These are phyloP conservation scores for Musa acuminata DNA, from an alignment of 176 grass and related monocot genomes.

Conservation along the genomic window DNA sequence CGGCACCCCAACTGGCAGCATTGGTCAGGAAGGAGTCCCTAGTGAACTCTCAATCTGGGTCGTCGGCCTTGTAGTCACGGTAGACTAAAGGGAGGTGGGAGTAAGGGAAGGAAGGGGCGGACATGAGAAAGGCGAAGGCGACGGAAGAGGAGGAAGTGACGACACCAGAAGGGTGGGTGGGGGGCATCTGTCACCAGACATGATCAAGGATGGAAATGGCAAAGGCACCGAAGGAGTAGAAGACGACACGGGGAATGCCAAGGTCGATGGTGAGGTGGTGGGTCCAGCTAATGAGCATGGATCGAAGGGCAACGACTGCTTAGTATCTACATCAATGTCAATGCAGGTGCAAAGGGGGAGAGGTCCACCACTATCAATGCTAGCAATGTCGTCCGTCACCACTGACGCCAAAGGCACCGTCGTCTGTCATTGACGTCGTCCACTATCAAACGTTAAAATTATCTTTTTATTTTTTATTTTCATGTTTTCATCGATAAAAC, in stretches of 20 bases:
- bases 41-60: conserved; percentile 31
- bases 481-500: no score
- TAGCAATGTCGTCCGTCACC: no score
- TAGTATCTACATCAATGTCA: background rate
- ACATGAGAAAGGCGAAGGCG: conserved; percentile 17
- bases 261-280: conserved; percentile 20
- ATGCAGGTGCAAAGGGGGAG: conserved; percentile 6
- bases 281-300: no score
- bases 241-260: conserved; percentile 12
- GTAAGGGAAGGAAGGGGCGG: conserved; percentile 24
- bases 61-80: conserved; percentile 21
- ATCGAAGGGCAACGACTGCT: background rate
- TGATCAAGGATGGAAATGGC: conserved; percentile 1
- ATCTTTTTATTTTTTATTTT: no score
- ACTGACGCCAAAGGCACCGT: rapidly evolving
- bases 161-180: background rate
- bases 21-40: conserved; percentile 26
- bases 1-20: background rate
- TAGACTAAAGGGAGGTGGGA: conserved; percentile 23
- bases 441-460: no score
- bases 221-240: conserved; percentile 22
- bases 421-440: no score
- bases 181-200: conserved; percentile 14
- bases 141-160: background rate
- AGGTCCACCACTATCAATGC: no score